Evolutionary conservation across 768 basidiomycete species (phyloP), one percentile per base, ranked within the genome.

Genomic region (Phylloporus arenicola): DNA sequence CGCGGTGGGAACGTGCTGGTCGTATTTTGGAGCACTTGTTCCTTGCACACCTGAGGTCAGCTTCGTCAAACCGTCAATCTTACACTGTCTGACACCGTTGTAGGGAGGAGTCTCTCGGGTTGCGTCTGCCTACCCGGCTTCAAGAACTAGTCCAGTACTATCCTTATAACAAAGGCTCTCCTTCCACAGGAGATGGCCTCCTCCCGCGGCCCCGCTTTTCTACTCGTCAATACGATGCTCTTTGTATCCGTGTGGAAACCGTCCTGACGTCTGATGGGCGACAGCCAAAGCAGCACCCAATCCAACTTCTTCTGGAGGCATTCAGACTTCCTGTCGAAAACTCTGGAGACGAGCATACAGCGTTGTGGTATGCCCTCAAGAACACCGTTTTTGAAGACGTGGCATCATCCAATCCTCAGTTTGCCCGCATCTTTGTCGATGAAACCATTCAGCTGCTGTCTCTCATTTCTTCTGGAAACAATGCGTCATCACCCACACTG

Each of bases 11-110:
- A 57, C 72, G 75, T 25, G 77, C 80, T 9, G 89, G 86, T 27
- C 73, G 86, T 19, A 77, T 85, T 37, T 60, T 90, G 44, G 89
- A 90, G 57, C 88, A 91, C 68, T 51, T 91, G 8, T 88, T 90
- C 68, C 72, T 91, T 48, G 75, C 83, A 16, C 75, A 78, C 49
- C 80, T 90, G 49, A 78, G 89, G 88, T 87, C 49, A 48, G 48
- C 73, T 56, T 16, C 43, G 8, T 14, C 13, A 14, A 11, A 10
- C 4, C 6, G 3, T 43, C 9, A 6, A 16, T 51, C 34, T 33
- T 16, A 1, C 14, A 17, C 29, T 17, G 25, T 53, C 48, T 62
- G 19, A 65, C 25, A 3, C 16, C 17, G 1, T 52, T 1, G 2
- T 53, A 88, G 86, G 53, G 80, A 86, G 51, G 82, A 87, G 55